These are phyloP conservation scores for Epichloe sp. DNA, from an alignment of 2,329 filamentous ascomycete genomes.

Conservation along the genomic window DNA sequence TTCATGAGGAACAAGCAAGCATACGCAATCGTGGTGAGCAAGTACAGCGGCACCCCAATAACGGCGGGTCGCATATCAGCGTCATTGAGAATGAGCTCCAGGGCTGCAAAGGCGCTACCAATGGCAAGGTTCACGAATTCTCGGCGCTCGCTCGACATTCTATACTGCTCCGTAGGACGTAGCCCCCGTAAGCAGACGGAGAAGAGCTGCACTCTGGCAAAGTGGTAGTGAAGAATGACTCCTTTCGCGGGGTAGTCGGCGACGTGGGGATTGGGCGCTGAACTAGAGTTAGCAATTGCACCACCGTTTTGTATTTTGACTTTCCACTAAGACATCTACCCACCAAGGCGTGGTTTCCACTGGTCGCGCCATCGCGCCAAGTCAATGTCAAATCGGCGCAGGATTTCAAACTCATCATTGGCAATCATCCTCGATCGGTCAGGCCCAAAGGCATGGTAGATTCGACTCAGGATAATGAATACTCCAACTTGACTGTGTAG, in stretches of 20 bases:
- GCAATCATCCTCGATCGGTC: constrained; percentile 29
- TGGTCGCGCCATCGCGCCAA: constrained; percentile 22
- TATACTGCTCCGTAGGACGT: constrained; percentile 20
- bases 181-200: constrained; percentile 31
- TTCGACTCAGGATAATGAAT: constrained; percentile 46
- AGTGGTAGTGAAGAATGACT: constrained; percentile 35
- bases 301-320: background rate
- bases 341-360: constrained; percentile 23
- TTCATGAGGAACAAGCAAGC: constrained; percentile 21
- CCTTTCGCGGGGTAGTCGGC: constrained; percentile 36
- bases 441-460: constrained; percentile 43
- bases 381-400: constrained; percentile 17
- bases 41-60: constrained; percentile 19
- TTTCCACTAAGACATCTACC: background rate
- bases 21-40: constrained; percentile 20
- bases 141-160: constrained; percentile 29
- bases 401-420: constrained; percentile 20
- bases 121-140: constrained; percentile 30
- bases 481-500: constrained; percentile 46
- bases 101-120: constrained; percentile 17
- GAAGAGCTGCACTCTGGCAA: constrained; percentile 35
- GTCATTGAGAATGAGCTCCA: constrained; percentile 18
- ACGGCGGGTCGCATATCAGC: constrained; percentile 17
- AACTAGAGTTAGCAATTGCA: background rate
- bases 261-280: constrained; percentile 31